Evolutionary conservation across 805 yeast species (phyloP), one percentile per base, ranked within the genome.

Genomic region (Myxozyma sirexii): DNA sequence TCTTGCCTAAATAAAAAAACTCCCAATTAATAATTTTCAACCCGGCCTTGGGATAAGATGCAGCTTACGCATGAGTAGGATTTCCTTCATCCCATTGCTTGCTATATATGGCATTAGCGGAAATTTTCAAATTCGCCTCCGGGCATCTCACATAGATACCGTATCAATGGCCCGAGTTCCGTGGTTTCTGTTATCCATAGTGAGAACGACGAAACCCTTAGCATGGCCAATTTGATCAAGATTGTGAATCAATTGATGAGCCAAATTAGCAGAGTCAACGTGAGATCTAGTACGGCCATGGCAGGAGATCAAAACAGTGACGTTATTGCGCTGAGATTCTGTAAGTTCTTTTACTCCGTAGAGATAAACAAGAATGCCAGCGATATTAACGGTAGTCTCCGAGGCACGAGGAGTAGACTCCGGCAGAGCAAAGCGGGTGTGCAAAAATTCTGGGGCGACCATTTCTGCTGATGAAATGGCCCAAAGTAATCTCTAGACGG

Each of bases 151-250:
- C 54, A 38, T 41, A 1, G 44, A 13, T 12, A 17, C 38, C 23
- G 31, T 21, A 31, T 51, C 27, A 21, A 80, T 69, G 8, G 66
- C 53, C 37, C 88, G 72, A 23, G 72, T 72, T 2, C 88, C 87
- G 66, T 84, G 88, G 69, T 84, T 84, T 35, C 85, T 75, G 60
- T 73, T 68, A 66, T 84, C 88, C 62, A 80, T 81, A 0, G 82
- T 74, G 10, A 81, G 81, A 46, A 80, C 79, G 37, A 84, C 74
- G 55, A 80, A 64, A 2, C 71, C 66, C 23, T 54, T 45, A 24
- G 12, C 33, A 68, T 19, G 57, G n/a, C 50, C 48, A 37, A 43
- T 56, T 35, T 54, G 42, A 42, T 44, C 70, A 60, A 62, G 69
- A 71, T 51, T 72, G 8, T 72, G 60, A 21, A 78, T 67, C 7